These are phyloP conservation scores for Heliamphora pulchella DNA, from an alignment of 179 eudicot genomes.

Conservation along the genomic window DNA sequence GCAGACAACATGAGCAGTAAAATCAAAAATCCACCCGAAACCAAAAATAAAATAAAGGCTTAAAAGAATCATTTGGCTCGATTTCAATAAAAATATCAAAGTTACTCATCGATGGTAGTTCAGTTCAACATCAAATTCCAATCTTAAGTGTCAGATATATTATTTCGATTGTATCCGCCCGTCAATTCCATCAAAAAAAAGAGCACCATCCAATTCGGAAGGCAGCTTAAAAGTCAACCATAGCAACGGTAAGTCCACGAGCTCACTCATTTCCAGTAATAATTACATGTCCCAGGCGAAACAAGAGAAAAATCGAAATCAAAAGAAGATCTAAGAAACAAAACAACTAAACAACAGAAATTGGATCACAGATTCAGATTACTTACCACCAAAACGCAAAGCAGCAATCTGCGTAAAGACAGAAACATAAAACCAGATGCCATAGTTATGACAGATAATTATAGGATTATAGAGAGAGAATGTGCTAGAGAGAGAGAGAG, in stretches of 20 bases:
- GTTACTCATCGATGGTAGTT: not conserved
- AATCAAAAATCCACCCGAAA: not conserved
- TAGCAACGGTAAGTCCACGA: not conserved
- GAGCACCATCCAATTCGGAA: not conserved
- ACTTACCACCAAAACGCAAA: conserved; percentile 33
- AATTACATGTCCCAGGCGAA: not conserved
- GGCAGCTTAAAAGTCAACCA: not conserved
- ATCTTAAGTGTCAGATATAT: not conserved
- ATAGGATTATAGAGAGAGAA: too few relatives aligned
- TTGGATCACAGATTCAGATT: not conserved
- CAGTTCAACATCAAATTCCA: not conserved
- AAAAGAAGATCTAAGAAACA: not conserved
- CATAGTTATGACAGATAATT: too few relatives aligned
- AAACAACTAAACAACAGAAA: too few relatives aligned
- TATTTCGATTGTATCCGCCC: too few relatives aligned
- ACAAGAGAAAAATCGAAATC: not conserved
- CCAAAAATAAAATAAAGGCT: not conserved
- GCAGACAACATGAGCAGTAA: not conserved
- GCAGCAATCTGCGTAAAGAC: conserved; percentile 31
- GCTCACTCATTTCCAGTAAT: not conserved
- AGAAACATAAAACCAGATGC: not conserved
- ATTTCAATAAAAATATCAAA: not conserved
- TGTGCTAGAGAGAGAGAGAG: not conserved
- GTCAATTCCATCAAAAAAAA: not conserved
- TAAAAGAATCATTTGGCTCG: too few relatives aligned